These are phyloP conservation scores for Trichoderma arundinaceum DNA, from an alignment of 2,329 filamentous ascomycete genomes.

Conservation along the genomic window DNA sequence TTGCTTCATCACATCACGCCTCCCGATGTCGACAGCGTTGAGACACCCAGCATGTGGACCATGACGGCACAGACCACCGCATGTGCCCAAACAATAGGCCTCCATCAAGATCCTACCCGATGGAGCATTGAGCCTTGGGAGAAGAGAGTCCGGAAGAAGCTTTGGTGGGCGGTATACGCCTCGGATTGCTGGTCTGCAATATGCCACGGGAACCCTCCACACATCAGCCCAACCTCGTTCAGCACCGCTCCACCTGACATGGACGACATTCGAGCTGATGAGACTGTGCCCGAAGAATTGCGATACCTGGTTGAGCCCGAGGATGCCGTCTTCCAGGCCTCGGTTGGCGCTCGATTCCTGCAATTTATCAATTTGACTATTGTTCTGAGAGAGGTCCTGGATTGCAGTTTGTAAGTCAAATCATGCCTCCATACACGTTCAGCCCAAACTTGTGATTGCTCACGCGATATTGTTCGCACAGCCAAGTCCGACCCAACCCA, in stretches of 20 bases:
- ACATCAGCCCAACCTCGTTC: conserved; percentile 49
- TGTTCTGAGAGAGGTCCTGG: conserved; percentile 43
- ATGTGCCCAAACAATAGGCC: conserved; percentile 53
- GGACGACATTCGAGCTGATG: conserved; percentile 52
- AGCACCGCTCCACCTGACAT: conserved; percentile 48
- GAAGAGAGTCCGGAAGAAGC: conserved; percentile 50
- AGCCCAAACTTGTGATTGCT: background rate
- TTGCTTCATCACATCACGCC: conserved; percentile 53
- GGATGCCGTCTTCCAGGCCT: conserved; percentile 43
- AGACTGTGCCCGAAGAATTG: conserved; percentile 48
- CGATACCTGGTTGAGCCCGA: conserved; percentile 44
- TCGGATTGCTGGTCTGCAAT: conserved; percentile 54
- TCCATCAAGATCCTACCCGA: conserved; percentile 50
- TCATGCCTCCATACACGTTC: background rate
- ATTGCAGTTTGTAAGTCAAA: conserved; percentile 44
- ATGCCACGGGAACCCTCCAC: conserved; percentile 54
- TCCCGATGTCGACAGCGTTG: conserved; percentile 52
- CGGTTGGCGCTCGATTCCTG: conserved; percentile 47
- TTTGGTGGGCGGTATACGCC: conserved; percentile 54
- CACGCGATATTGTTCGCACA: conserved; percentile 24
- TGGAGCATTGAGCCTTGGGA: conserved; percentile 53
- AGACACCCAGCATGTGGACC: conserved; percentile 54
- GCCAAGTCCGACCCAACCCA: conserved; percentile 38
- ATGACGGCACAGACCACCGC: conserved; percentile 51
- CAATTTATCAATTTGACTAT: conserved; percentile 44